Evolutionary conservation across 768 basidiomycete genomes (phyloP), one percentile per base, ranked within the genome.

Genomic region (Tricholoma saponaceum): DNA sequence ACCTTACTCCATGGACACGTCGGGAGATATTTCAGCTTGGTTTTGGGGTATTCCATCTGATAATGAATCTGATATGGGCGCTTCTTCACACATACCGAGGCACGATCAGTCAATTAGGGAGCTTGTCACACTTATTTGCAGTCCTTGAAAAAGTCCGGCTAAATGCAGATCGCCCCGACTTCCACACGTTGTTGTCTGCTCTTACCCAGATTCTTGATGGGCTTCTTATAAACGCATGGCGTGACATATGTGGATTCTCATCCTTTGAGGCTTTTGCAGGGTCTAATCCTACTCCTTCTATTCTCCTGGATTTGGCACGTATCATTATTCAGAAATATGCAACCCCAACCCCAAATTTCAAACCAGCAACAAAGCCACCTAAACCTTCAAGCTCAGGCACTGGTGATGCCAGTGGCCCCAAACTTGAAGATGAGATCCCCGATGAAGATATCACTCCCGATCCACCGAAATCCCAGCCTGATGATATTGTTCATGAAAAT

Each of bases 1-100:
- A 73, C 25, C 20, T 63, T 1, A 67, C 60, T 35, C 30, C 66
- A 1, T 73, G 67, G 61, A 56, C 60, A 13, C 63, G 62, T 10
- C 61, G 61, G 4, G 58, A 68, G 44, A 35, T 63, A 13, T 64
- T 69, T 25, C 65, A 67, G 26, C 61, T 70, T 8, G 69, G 60
- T 0, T 64, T 69, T 35, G 69, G 73, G 0, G 57, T 71, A 0
- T 76, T 77, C 52, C 73, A 77, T 54, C 61, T 72, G 0, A 56
- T 60, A 16, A 64, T 75, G 57, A 76, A 74, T 44, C 62, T 75
- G 0, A 60, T 72, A 20, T 74, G 73, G 71, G 65, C 59, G 0
- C 47, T 74, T 7, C 62, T 72, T 0, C 52, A 68, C 14, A 50
- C 51, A 8, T 72, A 76, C 56, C 60, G 69, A 26, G 73, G 73